A percentile compares a stretch with the other conserved stretches of the same genome.
Evolutionary conservation across 2,329 filamentous ascomycete genomes (phyloP).

Genomic region (Talaromyces sp.): DNA sequence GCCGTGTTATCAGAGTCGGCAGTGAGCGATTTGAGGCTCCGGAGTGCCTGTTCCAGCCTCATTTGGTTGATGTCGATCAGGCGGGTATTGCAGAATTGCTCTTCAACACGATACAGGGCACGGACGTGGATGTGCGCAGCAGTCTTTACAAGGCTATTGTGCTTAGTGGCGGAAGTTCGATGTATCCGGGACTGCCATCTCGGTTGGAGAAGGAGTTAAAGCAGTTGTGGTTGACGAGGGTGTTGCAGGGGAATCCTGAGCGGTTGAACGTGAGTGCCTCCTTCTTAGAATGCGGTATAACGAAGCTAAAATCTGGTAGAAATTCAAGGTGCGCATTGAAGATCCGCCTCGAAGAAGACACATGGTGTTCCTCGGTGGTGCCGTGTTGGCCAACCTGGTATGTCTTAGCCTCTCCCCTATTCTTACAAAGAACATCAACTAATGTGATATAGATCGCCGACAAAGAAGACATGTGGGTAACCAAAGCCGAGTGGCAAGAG

Average conservation of each 20-base stretch:
- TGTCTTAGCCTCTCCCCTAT: conserved; percentile 28
- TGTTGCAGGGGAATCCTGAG: conserved; percentile 87
- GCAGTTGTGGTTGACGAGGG: conserved; percentile 93
- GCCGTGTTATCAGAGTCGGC: conserved; percentile 91
- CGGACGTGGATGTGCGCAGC: conserved; percentile 90
- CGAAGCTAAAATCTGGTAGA: conserved; percentile 48
- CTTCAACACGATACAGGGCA: conserved; percentile 97
- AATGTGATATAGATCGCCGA: conserved; percentile 70
- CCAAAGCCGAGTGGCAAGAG: conserved; percentile 95
- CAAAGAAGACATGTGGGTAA: conserved; percentile 99
- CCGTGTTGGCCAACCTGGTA: conserved; percentile 90
- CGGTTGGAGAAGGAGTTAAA: conserved; percentile 97
- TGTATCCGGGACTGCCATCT: conserved; percentile 96
- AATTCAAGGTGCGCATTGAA: conserved; percentile 99
- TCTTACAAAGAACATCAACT: not conserved
- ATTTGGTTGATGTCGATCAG: conserved; percentile 95
- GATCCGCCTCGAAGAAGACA: conserved; percentile 92
- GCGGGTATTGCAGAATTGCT: conserved; percentile 95
- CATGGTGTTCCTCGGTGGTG: conserved; percentile 99
- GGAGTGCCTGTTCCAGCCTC: conserved; percentile 97
- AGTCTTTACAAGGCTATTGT: conserved; percentile 97
- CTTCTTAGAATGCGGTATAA: conserved; percentile 11
- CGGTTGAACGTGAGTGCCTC: conserved; percentile 63
- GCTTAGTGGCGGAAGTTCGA: conserved; percentile 92
- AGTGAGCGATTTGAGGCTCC: conserved; percentile 97